These are phyloP conservation scores for Pleurotus eryngii DNA, from an alignment of 768 basidiomycete genomes.

Conservation along the genomic window DNA sequence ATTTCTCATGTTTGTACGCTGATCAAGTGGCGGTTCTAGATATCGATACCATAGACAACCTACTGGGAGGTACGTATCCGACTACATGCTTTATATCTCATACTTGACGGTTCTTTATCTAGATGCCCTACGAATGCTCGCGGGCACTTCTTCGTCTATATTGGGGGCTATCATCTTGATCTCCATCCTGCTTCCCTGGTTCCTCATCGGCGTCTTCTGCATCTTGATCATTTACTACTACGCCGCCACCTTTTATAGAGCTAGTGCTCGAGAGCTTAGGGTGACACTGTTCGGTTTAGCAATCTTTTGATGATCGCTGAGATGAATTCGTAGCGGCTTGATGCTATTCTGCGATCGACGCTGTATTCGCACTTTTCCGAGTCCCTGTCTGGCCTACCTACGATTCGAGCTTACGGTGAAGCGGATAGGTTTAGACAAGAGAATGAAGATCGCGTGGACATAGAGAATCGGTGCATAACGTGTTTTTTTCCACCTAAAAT, in stretches of 20 bases:
- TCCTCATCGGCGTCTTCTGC: constrained; percentile 68
- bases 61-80: constrained; percentile 46
- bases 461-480: constrained; percentile 68
- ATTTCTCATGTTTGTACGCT: background rate
- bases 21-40: constrained; percentile 32
- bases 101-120: background rate
- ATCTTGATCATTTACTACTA: constrained; percentile 63
- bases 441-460: constrained; percentile 72
- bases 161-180: constrained; percentile 78
- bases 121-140: constrained; percentile 76
- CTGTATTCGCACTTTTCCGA: constrained; percentile 94
- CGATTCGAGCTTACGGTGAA: constrained; percentile 87
- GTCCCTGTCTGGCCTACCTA: constrained; percentile 80
- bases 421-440: constrained; percentile 68
- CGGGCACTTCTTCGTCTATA: constrained; percentile 59
- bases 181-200: constrained; percentile 77
- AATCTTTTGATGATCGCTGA: background rate
- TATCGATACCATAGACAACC: constrained; percentile 78
- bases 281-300: constrained; percentile 23
- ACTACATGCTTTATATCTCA: background rate
- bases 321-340: constrained; percentile 45
- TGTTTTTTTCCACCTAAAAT: background rate
- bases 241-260: constrained; percentile 72
- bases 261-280: constrained; percentile 76
- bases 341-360: constrained; percentile 81